Evolutionary conservation across 805 yeast genomes (phyloP).

Genomic region (Yarrowia osloensis): DNA sequence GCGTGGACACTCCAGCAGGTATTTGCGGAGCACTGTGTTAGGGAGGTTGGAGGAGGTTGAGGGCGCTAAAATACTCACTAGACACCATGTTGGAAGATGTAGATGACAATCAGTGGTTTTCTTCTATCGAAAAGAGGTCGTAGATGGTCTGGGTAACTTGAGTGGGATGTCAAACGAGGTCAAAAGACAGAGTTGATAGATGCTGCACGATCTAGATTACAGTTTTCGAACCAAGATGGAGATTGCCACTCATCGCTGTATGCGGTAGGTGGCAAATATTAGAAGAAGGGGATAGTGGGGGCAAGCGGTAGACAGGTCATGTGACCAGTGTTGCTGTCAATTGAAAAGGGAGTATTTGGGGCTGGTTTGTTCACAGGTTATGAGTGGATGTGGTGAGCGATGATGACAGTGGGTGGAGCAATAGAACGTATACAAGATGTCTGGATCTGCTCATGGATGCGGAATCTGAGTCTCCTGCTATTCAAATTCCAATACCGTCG

Average conservation of each 20-base stretch:
- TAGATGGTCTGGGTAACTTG: not conserved
- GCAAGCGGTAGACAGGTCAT: too few species aligned
- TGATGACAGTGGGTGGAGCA: too few species aligned
- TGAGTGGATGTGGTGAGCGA: too few species aligned
- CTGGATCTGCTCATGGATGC: too few species aligned
- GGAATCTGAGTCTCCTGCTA: too few species aligned
- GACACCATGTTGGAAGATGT: slow-evolving; percentile 3
- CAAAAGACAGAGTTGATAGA: not conserved
- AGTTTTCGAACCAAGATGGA: not conserved
- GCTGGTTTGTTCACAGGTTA: too few species aligned
- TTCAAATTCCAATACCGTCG: too few species aligned
- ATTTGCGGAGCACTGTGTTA: slow-evolving; percentile 34
- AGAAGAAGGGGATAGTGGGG: too few species aligned
- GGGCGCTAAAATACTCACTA: not conserved
- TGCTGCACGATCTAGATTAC: slow-evolving; percentile 7
- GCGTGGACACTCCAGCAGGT: slow-evolving; percentile 41
- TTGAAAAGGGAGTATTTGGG: too few species aligned
- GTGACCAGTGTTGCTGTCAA: too few species aligned
- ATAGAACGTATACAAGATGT: too few species aligned
- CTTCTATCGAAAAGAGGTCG: not conserved
- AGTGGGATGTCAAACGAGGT: not conserved
- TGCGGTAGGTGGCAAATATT: not conserved
- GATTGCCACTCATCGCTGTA: not conserved
- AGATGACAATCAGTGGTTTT: not conserved
- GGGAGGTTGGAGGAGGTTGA: not conserved